These are phyloP conservation scores for Volvox carteri DNA, from an alignment of 163 green algal species.

Conservation along the genomic window DNA sequence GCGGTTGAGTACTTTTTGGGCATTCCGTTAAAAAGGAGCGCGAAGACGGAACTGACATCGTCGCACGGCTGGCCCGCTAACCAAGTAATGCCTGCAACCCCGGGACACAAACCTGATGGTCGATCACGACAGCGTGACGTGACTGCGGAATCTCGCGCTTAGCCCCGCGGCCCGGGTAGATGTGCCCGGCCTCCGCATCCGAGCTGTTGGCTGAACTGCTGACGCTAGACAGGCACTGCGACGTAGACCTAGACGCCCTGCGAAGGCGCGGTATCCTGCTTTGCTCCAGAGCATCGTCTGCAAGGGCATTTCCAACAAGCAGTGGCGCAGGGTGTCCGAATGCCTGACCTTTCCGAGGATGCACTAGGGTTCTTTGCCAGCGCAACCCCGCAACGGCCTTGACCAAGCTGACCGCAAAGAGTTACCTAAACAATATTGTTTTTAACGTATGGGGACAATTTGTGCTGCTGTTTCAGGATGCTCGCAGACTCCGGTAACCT, in stretches of 20 bases:
- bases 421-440: background rate
- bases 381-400: slow-evolving; percentile 8
- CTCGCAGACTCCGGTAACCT: too few relatives aligned
- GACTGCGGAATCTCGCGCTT: background rate
- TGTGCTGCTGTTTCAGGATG: too few relatives aligned
- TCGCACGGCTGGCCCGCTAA: background rate
- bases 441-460: too few relatives aligned
- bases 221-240: background rate
- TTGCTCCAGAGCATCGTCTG: slow-evolving; percentile 2
- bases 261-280: background rate
- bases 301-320: too few relatives aligned
- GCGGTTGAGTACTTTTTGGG: background rate
- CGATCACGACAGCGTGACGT: slow-evolving; percentile 45
- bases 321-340: background rate
- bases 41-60: background rate
- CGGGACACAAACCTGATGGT: slow-evolving; percentile 15
- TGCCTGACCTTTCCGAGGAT: background rate
- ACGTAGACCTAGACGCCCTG: slow-evolving; percentile 3
- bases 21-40: slow-evolving; percentile 14
- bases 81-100: too few relatives aligned
- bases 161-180: background rate
- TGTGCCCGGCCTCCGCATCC: background rate
- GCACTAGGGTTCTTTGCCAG: slow-evolving; percentile 10
- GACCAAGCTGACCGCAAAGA: background rate
- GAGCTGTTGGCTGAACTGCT: slow-evolving; percentile 2